A percentile compares a stretch with the other conserved stretches of the same genome.
phyloP scores from a whole-genome alignment of 2,329 filamentous ascomycete species.

The Triangularia verruculosa region DNA sequence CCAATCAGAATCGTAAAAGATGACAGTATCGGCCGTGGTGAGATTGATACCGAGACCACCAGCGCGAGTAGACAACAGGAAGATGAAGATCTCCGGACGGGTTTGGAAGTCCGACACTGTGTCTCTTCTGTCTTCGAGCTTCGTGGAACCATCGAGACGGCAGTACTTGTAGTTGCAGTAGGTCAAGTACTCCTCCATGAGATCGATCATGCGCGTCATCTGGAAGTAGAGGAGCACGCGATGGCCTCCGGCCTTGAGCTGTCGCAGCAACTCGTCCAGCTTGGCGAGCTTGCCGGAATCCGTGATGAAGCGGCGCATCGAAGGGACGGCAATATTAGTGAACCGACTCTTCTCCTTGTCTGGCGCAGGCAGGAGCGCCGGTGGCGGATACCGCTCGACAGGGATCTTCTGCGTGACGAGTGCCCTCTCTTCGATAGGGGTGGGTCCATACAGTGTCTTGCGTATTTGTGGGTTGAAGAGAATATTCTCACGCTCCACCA shows the following conservation, averaged over 20 bases:
- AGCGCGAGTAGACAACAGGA: constrained; percentile 90
- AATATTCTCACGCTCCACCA: constrained; percentile 65
- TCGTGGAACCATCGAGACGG: constrained; percentile 92
- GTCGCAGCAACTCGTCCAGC: constrained; percentile 79
- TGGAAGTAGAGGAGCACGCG: constrained; percentile 98
- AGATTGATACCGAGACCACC: constrained; percentile 98
- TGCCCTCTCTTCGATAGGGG: constrained; percentile 64
- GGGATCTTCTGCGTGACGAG: constrained; percentile 73
- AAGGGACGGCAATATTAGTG: constrained; percentile 88
- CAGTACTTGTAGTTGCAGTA: constrained; percentile 99
- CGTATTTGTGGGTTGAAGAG: constrained; percentile 79
- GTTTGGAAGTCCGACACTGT: constrained; percentile 97
- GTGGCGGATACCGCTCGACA: constrained; percentile 59
- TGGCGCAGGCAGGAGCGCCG: constrained; percentile 69
- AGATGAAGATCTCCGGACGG: constrained; percentile 91
- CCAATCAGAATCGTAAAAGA: constrained; percentile 99
- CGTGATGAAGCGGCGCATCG: constrained; percentile 96
- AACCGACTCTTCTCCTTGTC: constrained; percentile 79
- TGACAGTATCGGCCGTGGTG: constrained; percentile 94
- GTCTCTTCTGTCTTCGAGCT: constrained; percentile 92
- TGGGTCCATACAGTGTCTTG: constrained; percentile 68
- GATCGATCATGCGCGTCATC: constrained; percentile 99
- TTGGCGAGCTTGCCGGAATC: constrained; percentile 95
- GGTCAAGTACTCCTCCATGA: constrained; percentile 98
- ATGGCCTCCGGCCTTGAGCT: constrained; percentile 88